Evolutionary conservation across 148 eudicot species (phyloP).

Genomic region (Persicaria maculosa): DNA sequence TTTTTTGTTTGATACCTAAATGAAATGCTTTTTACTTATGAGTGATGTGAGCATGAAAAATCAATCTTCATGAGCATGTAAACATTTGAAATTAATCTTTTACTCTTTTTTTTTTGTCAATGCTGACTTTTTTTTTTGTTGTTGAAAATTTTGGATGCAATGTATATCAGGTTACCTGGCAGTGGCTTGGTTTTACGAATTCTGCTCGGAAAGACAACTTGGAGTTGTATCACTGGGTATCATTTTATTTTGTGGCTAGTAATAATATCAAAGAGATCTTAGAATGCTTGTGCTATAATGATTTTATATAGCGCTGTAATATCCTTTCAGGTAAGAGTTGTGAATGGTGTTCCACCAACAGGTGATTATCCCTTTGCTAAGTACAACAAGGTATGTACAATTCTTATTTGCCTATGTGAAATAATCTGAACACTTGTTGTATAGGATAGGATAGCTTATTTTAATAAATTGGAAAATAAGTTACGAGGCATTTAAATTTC

Average conservation of each 20-base stretch:
- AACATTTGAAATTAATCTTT: neutral
- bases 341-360: constrained; percentile 82
- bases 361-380: constrained; percentile 96
- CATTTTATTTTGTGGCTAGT: neutral
- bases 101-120: neutral
- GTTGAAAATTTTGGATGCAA: neutral
- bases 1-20: neutral
- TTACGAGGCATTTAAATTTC: neutral
- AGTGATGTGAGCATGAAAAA: neutral
- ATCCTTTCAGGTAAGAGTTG: constrained; percentile 72
- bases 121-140: neutral
- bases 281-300: neutral
- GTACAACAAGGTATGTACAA: constrained; percentile 61
- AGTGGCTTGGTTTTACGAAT: constrained; percentile 86
- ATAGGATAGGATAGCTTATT: neutral
- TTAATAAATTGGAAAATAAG: neutral
- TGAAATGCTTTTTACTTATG: neutral
- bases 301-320: constrained; percentile 6
- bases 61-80: constrained; percentile 5
- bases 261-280: neutral
- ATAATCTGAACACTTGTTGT: neutral
- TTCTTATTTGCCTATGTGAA: neutral
- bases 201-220: constrained; percentile 78
- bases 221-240: constrained; percentile 79
- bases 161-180: constrained; percentile 70